Evolutionary conservation across 495 filamentous ascomycete genomes (phyloP), one percentile per base, ranked within the genome.

Genomic region (Neurospora terricola): DNA sequence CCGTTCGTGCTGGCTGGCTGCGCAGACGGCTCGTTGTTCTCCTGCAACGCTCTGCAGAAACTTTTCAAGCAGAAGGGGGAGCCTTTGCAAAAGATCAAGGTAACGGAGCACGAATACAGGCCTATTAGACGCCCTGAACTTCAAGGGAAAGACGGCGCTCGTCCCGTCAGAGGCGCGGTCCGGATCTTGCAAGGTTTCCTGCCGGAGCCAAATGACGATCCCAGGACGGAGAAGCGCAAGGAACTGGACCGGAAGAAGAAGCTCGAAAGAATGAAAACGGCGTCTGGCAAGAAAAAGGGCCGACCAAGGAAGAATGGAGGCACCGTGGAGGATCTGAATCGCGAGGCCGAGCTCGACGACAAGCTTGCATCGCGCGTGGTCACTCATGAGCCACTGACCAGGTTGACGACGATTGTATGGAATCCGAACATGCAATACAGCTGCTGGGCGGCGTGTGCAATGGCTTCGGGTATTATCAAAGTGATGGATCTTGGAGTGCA

Each of bases 151-250:
- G 14, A 43, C 7, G 40, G 23, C 21, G 8, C 43, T n/a, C 68
- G 39, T 5, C 34, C 6, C 10, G 12, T n/a, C 34, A 71, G 79
- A 10, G 81, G 85, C 5, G 83, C 81, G 4, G 78, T 79, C 11
- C 74, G 84, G 30, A 80, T 86, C 38, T 71, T 86, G 21, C 81
- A 85, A 69, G 83, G 84, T 2, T 86, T 82, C 66, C 69, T 78
- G 7, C 81, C 82, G 0, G 83, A 86, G 86, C 82, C 88, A 69
- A 88, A 88, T 74, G 90, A 88, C 71, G 92, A 94, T 79, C 89
- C 89, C 73, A 87, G 88, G 77, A 84, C 82, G 59, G 91, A 90
- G 27, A 87, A 90, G 78, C 84, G 87, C 37, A 92, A 90, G 82
- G 88, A 87, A 76, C 84, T 90, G 45, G 89, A 91, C 76, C 85